These are phyloP conservation scores for Elsinoe fawcettii DNA, from an alignment of 2,329 filamentous ascomycete species.

Conservation along the genomic window DNA sequence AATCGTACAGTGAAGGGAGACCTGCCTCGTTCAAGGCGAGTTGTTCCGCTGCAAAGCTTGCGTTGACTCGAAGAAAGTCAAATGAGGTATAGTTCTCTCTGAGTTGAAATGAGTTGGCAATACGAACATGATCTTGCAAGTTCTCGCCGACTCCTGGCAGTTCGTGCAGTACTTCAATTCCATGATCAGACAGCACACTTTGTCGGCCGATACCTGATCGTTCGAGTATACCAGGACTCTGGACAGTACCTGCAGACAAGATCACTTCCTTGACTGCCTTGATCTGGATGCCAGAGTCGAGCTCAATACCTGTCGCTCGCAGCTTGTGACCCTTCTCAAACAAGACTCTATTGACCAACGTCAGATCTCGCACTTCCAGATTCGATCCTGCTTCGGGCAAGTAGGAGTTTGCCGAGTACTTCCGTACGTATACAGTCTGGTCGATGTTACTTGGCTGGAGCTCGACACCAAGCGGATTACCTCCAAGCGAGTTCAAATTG, in stretches of 20 bases:
- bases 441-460: conserved; percentile 45
- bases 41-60: conserved; percentile 76
- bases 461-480: conserved; percentile 45
- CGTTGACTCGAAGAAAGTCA: conserved; percentile 57
- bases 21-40: conserved; percentile 64
- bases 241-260: conserved; percentile 47
- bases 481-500: conserved; percentile 42
- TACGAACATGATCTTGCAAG: conserved; percentile 25
- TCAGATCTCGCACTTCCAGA: conserved; percentile 33
- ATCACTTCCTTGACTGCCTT: conserved; percentile 36
- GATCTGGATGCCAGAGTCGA: conserved; percentile 27
- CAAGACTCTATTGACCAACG: conserved; percentile 34
- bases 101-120: conserved; percentile 25
- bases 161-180: conserved; percentile 17
- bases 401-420: conserved; percentile 39
- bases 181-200: conserved; percentile 29
- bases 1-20: conserved; percentile 33
- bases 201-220: conserved; percentile 50
- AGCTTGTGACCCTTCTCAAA: conserved; percentile 20
- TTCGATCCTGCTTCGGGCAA: conserved; percentile 36
- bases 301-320: conserved; percentile 28
- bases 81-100: conserved; percentile 28
- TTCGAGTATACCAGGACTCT: conserved; percentile 51
- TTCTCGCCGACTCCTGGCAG: conserved; percentile 29
- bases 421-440: conserved; percentile 41